phyloP scores from a whole-genome alignment of 2,329 filamentous ascomycete species.

The Fusarium paranaense region DNA sequence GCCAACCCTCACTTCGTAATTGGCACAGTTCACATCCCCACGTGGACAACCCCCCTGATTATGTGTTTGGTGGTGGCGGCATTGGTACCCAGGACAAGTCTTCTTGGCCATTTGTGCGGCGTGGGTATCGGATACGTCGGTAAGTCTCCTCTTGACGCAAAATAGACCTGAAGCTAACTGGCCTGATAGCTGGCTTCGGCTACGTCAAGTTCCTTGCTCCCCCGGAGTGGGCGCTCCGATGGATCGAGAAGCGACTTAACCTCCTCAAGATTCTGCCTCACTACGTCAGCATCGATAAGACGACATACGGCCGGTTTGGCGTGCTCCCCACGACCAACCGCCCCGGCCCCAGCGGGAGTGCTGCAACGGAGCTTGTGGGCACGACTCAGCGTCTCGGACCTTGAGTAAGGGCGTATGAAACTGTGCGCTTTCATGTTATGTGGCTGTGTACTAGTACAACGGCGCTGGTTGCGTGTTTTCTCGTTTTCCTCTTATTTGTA shows the following conservation, averaged over 20 bases:
- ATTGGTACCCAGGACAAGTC: constrained; percentile 82
- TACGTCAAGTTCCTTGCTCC: constrained; percentile 92
- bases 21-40: constrained; percentile 78
- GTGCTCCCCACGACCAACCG: constrained; percentile 75
- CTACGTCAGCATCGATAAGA: constrained; percentile 95
- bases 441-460: constrained; percentile 11
- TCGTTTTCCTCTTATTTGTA: constrained; percentile 25
- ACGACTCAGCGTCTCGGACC: constrained; percentile 76
- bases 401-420: constrained; percentile 52
- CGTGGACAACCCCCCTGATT: constrained; percentile 89
- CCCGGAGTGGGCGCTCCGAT: constrained; percentile 87
- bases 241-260: constrained; percentile 89
- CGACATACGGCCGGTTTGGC: constrained; percentile 93
- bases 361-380: constrained; percentile 69
- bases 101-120: constrained; percentile 88
- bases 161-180: constrained; percentile 10
- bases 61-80: constrained; percentile 80
- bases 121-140: constrained; percentile 88
- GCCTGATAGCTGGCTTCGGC: constrained; percentile 77
- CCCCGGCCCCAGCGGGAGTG: constrained; percentile 52
- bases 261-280: constrained; percentile 86
- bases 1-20: constrained; percentile 82
- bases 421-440: constrained; percentile 18
- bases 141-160: constrained; percentile 56
- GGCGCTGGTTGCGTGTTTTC: constrained; percentile 10